phyloP scores from a whole-genome alignment of 768 basidiomycete genomes.

The Russula lepida region DNA sequence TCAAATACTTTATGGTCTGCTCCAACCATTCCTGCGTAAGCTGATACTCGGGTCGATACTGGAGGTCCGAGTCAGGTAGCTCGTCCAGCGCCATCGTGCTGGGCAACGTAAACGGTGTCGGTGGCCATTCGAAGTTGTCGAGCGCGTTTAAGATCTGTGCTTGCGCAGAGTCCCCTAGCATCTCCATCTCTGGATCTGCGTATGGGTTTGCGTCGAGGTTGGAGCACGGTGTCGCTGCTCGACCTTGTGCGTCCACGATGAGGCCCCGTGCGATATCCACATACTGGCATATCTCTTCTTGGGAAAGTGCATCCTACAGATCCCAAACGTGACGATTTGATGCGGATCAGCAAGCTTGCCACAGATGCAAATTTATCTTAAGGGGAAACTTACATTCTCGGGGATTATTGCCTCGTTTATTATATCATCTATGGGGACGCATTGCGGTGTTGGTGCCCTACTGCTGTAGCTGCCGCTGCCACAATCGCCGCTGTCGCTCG shows the following conservation, averaged over 20 bases:
- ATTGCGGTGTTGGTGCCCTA: background rate
- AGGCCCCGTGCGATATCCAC: background rate
- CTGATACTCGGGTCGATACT: slow-evolving; percentile 4
- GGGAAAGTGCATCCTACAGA: background rate
- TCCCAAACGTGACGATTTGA: background rate
- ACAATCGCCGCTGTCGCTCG: background rate
- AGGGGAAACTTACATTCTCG: background rate
- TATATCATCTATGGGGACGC: background rate
- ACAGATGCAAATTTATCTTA: background rate
- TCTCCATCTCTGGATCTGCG: background rate
- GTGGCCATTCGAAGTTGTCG: background rate
- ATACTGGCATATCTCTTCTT: background rate
- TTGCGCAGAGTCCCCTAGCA: background rate
- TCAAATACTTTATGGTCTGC: background rate
- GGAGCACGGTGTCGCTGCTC: background rate
- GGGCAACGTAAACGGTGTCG: background rate
- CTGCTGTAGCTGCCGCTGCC: background rate
- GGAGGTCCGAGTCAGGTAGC: background rate
- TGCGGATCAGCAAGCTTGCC: background rate
- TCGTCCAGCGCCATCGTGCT: slow-evolving; percentile 1
- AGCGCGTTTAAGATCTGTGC: no score
- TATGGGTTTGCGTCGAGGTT: background rate
- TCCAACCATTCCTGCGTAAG: slow-evolving; percentile 15
- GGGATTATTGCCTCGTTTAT: no score
- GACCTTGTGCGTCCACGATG: background rate